phyloP scores from a whole-genome alignment of 2,329 filamentous ascomycete genomes.

The Geoglossum cookeanum region DNA sequence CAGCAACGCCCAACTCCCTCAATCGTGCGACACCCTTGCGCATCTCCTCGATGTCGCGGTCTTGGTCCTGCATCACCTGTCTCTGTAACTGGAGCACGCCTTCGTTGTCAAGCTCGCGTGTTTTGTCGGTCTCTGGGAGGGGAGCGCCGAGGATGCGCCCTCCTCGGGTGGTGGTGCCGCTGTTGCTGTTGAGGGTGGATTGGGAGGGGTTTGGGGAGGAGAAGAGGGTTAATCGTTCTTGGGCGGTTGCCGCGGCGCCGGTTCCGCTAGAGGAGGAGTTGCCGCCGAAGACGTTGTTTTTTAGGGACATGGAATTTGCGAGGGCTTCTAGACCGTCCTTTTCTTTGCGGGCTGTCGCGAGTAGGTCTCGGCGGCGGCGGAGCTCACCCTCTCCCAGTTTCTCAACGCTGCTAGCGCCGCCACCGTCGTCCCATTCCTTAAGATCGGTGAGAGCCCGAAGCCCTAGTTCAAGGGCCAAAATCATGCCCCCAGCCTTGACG shows the following conservation, averaged over 20 bases:
- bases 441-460: slow-evolving; percentile 36
- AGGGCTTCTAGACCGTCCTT: slow-evolving; percentile 57
- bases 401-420: slow-evolving; percentile 21
- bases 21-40: slow-evolving; percentile 51
- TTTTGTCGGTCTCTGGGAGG: slow-evolving; percentile 54
- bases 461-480: slow-evolving; percentile 46
- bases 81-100: slow-evolving; percentile 57
- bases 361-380: slow-evolving; percentile 47
- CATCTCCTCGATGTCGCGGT: slow-evolving; percentile 50
- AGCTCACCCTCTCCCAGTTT: slow-evolving; percentile 56
- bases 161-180: slow-evolving; percentile 14
- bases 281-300: slow-evolving; percentile 20
- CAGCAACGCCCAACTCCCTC: slow-evolving; percentile 58
- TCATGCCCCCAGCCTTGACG: slow-evolving; percentile 44
- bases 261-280: slow-evolving; percentile 6
- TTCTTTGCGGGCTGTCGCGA: slow-evolving; percentile 52
- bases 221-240: slow-evolving; percentile 20
- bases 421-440: slow-evolving; percentile 17
- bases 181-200: slow-evolving; percentile 6
- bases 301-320: slow-evolving; percentile 40
- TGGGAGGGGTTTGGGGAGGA: slow-evolving; percentile 8
- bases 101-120: slow-evolving; percentile 55
- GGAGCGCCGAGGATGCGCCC: slow-evolving; percentile 56
- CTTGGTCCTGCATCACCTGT: slow-evolving; percentile 56
- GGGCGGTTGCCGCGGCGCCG: slow-evolving; percentile 22